Base-by-base conservation (phyloP, 1,284 basidiomycete species). In the Naganishia cerealis region DNA sequence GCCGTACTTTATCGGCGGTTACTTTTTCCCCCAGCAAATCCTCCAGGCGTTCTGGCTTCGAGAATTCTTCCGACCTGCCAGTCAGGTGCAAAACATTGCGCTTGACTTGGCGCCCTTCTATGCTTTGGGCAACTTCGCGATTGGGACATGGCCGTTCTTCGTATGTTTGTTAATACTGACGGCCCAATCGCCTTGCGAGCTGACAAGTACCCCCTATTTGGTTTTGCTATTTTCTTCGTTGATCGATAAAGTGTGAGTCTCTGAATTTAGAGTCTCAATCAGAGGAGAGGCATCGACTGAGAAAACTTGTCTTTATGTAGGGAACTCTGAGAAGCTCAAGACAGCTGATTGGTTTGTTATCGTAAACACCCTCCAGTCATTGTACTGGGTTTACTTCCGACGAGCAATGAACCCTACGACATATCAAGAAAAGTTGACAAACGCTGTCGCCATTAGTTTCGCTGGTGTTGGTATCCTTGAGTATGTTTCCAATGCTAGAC, bases 21-120 rank as follows among this genome's bases (percentile, higher is more conserved):
- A 75, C 71, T 78, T 78, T 65, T 67, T 65, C 15, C 75, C 75
- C 50, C 76, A 78, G 57, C 76, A 77, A 70, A 69, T 78, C 58
- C 54, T 77, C 18, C 75, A 78, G 62, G 66, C 76, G 16, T 63
- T 75, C 59, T 78, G 75, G 75, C 55, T 78, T 12, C 48, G 74
- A 53, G 74, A 76, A 67, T 70, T 78, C 24, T 78, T 62, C 53
- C 66, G 75, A 59, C 52, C 70, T 0, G 65, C 72, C 26, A 67
- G 63, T n/a, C 65, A 76, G 62, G 73, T 76, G 38, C 74, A 75
- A 57, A 50, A 54, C 29, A 66, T 67, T 12, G 70, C 72, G 13
- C 39, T 76, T 2, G 65, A 68, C 8, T 76, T 75, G 55, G 73
- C 70, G 13, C 74, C 73, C 5, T 76, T 71, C 72, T 78, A 75